A percentile compares a stretch with the other conserved stretches of the same genome.
Evolutionary conservation across 495 filamentous ascomycete genomes (phyloP).

Genomic region (Podospora anserina): DNA sequence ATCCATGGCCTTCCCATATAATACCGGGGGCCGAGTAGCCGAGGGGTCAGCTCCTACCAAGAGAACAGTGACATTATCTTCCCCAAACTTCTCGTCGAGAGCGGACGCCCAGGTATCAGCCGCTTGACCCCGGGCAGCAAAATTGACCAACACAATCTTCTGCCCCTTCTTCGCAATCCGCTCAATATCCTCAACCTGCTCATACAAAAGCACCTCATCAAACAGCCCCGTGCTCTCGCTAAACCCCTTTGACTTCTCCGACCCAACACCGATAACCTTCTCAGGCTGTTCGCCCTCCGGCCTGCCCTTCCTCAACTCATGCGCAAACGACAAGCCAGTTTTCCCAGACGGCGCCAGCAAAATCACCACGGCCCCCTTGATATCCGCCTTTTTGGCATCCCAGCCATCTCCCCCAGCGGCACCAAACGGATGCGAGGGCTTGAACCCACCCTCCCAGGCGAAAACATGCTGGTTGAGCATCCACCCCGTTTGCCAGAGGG

Average conservation of each 20-base stretch:
- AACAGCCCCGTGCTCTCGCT: constrained; percentile 34
- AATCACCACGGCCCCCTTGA: constrained; percentile 42
- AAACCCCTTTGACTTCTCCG: constrained; percentile 31
- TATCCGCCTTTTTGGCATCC: constrained; percentile 44
- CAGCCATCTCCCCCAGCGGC: constrained; percentile 39
- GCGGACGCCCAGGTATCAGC: constrained; percentile 35
- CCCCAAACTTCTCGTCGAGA: constrained; percentile 28
- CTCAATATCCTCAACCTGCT: constrained; percentile 25
- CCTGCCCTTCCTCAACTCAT: constrained; percentile 30
- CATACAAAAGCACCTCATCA: constrained; percentile 36
- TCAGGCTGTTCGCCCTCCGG: constrained; percentile 25
- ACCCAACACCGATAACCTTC: constrained; percentile 38
- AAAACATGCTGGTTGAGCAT: constrained; percentile 50
- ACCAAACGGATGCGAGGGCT: constrained; percentile 30
- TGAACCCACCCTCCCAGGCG: constrained; percentile 24
- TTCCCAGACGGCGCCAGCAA: constrained; percentile 50
- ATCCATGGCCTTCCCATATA: constrained; percentile 10
- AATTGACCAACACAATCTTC: constrained; percentile 53
- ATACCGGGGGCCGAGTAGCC: constrained; percentile 31
- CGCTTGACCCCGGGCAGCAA: constrained; percentile 46
- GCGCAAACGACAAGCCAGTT: constrained; percentile 45
- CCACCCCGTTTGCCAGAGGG: constrained; percentile 47
- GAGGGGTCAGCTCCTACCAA: constrained; percentile 36
- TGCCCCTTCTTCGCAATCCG: constrained; percentile 21
- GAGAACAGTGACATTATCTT: constrained; percentile 26